Evolutionary conservation across 352 stramenopile genomes (phyloP).

Genomic region (Globisporangium irregulare): DNA sequence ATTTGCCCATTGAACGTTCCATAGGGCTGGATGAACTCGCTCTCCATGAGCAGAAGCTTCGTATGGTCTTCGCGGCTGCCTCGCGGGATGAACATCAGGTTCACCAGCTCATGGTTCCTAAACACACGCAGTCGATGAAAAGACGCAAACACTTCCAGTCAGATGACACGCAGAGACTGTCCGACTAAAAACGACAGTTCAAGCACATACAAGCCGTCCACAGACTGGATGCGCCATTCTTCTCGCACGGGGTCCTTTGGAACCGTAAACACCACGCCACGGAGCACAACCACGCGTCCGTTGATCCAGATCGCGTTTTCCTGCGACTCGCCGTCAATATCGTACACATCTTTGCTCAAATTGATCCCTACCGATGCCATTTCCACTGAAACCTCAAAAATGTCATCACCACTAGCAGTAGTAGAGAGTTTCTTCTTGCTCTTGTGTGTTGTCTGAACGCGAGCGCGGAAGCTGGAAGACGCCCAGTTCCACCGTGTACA

Average conservation of each 20-base stretch:
- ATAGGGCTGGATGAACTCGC: conserved; percentile 45
- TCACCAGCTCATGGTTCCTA: conserved; percentile 18
- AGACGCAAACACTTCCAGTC: neutral
- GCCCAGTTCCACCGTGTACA: conserved; percentile 44
- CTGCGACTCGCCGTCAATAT: conserved; percentile 45
- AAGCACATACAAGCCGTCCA: conserved; percentile 2
- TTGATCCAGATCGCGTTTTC: conserved; percentile 54
- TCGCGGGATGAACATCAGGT: conserved; percentile 31
- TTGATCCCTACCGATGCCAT: conserved; percentile 36
- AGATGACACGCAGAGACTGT: neutral
- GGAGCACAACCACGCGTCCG: conserved; percentile 30
- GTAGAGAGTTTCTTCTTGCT: neutral
- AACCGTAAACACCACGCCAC: conserved; percentile 31
- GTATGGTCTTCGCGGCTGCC: conserved; percentile 34
- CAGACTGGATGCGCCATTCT: conserved; percentile 23
- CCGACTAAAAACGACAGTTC: neutral
- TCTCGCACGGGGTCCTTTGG: conserved; percentile 19
- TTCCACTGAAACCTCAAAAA: conserved; percentile 4
- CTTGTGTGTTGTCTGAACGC: conserved; percentile 17
- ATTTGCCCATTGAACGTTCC: conserved; percentile 26
- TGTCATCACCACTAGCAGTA: neutral
- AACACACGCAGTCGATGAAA: neutral
- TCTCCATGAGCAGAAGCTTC: conserved; percentile 28
- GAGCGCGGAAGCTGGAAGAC: conserved; percentile 31
- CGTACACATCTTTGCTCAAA: conserved; percentile 43